A percentile compares a stretch with the other conserved stretches of the same genome.
These are phyloP conservation scores for Globisporangium nagaii DNA, from an alignment of 352 stramenopile species.

Conservation along the genomic window DNA sequence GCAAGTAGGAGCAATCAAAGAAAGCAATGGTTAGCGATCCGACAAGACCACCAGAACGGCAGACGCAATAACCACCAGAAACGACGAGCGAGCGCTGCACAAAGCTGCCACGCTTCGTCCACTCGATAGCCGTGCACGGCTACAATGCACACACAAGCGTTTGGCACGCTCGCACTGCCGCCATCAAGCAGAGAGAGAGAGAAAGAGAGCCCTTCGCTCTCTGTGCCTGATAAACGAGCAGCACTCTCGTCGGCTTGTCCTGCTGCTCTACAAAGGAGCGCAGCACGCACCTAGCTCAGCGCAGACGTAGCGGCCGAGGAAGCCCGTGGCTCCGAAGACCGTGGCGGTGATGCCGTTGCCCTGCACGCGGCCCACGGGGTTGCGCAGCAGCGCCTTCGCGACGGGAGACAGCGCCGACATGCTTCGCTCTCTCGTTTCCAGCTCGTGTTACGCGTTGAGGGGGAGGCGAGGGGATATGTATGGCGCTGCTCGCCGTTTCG, in stretches of 20 bases:
- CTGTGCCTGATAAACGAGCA: neutral
- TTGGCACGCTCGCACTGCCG: no score
- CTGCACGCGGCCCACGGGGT: slow-evolving; percentile 65
- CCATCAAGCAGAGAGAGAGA: no score
- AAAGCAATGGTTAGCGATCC: neutral
- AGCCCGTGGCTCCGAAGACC: slow-evolving; percentile 94
- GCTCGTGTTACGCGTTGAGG: no score
- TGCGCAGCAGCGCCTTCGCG: slow-evolving; percentile 65
- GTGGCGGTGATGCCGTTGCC: slow-evolving; percentile 88
- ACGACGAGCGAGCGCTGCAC: neutral
- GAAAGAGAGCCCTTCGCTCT: no score
- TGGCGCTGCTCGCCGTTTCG: slow-evolving; percentile 5
- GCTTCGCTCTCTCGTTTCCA: slow-evolving; percentile 8
- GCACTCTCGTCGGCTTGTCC: neutral
- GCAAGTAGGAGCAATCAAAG: neutral
- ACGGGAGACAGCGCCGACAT: slow-evolving; percentile 85
- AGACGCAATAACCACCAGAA: neutral
- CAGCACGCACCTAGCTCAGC: slow-evolving; percentile 82
- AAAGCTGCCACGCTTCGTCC: no score
- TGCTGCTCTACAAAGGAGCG: neutral
- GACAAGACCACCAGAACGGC: slow-evolving; percentile 5
- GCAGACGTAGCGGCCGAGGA: slow-evolving; percentile 94
- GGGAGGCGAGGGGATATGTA: no score
- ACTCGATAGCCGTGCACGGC: neutral
- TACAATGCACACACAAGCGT: neutral